Evolutionary conservation across 2,329 filamentous ascomycete genomes (phyloP), one percentile per base, ranked within the genome.

Genomic region (Cercospora nicotianae): DNA sequence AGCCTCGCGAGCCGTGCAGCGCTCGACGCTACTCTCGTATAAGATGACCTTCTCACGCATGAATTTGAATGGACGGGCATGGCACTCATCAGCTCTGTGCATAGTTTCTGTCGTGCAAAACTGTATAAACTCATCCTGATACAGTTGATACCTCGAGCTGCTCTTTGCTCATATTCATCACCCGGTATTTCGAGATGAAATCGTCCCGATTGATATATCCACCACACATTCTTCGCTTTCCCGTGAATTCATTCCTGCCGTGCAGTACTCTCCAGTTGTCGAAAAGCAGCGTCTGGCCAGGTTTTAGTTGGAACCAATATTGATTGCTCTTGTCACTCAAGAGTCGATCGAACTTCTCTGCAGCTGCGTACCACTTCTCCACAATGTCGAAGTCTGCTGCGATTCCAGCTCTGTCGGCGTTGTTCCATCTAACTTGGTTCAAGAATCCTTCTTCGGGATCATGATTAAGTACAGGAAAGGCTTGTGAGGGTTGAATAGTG

Each of bases 251-350:
- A 62, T 89, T 89, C 73, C 95, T 85, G 1, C 94, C 95, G 79
- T 99, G 95, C 73, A 98, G 81, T 36, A 97, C 91, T 67, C 95
- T 87, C 93, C 94, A 97, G 76, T 99, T 98, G 77, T 99, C 92
- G 79, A 99, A 97, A 58, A 98, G 89, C 66, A 97, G 76, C 5
- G 93, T 86, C 63, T 84, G 88, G 2, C 95, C 95, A 0, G 95
- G 94, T 74, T 86, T 81, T 65, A 99, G 82, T 79, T 96, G 91
- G 71, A 91, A 89, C 90, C 91, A 91, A 76, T 91, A 94, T 78
- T 95, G 87, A 71, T 88, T 87, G 63, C 87, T 82, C 64, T 83
- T 78, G 61, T 88, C 85, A 74, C 83, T 88, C 64, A 98, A 76
- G 30, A 97, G 87, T 26, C 83, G 80, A 70, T 92, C 84, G 84